Evolutionary conservation across 371 early-diverging fungal species (phyloP).

Genomic region (Gilbertella persicaria): DNA sequence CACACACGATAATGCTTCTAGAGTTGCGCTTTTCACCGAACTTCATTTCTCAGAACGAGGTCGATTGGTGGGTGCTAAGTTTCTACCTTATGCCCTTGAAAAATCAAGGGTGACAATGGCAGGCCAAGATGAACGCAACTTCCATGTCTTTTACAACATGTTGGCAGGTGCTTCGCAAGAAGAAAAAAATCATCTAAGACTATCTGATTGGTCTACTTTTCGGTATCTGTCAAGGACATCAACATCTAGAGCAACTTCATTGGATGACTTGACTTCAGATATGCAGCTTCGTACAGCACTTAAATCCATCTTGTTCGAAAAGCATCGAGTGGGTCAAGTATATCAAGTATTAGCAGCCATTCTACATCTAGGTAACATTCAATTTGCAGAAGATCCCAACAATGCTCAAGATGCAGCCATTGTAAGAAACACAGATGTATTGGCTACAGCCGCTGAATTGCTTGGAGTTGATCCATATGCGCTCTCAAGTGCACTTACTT

Average conservation of each 20-base stretch:
- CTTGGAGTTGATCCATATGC: slow-evolving; percentile 79
- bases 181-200: slow-evolving; percentile 16
- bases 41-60: slow-evolving; percentile 87
- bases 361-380: slow-evolving; percentile 86
- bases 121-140: slow-evolving; percentile 78
- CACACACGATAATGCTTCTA: slow-evolving; percentile 77
- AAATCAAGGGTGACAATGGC: slow-evolving; percentile 67
- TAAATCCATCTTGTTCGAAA: slow-evolving; percentile 77
- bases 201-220: slow-evolving; percentile 31
- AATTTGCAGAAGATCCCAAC: slow-evolving; percentile 69
- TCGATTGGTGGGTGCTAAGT: slow-evolving; percentile 82
- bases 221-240: slow-evolving; percentile 41
- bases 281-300: slow-evolving; percentile 72
- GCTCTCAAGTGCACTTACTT: slow-evolving; percentile 78
- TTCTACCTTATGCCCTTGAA: slow-evolving; percentile 86
- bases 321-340: slow-evolving; percentile 74
- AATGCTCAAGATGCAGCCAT: slow-evolving; percentile 69
- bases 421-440: slow-evolving; percentile 66
- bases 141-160: slow-evolving; percentile 90
- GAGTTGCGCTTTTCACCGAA: slow-evolving; percentile 84
- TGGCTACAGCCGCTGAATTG: slow-evolving; percentile 76
- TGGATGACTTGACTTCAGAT: slow-evolving; percentile 64
- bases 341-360: slow-evolving; percentile 88
- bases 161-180: slow-evolving; percentile 43
- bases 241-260: slow-evolving; percentile 36